Evolutionary conservation across 352 stramenopile genomes (phyloP).

Genomic region (Aphanomyces invadans): DNA sequence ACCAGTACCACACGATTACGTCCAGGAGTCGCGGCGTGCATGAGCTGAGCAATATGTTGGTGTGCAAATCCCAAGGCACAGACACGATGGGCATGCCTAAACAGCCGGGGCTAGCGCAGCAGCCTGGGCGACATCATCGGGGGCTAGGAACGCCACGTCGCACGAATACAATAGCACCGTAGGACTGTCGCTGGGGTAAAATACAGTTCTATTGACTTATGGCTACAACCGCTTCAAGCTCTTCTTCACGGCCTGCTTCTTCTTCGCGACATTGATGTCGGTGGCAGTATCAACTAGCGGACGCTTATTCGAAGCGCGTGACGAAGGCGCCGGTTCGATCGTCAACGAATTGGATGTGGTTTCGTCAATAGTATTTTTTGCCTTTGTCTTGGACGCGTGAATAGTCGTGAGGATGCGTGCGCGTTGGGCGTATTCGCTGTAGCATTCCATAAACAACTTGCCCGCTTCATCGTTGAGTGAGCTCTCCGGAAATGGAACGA

Average conservation of each 20-base stretch:
- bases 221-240: conserved; percentile 56
- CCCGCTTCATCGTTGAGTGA: conserved; percentile 98
- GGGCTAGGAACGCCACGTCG: background rate
- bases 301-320: background rate
- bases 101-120: background rate
- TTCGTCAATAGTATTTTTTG: conserved; percentile 20
- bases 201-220: background rate
- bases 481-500: conserved; percentile 98
- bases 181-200: too few relatives aligned
- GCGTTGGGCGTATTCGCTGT: conserved; percentile 93
- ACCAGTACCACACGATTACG: conserved; percentile 35
- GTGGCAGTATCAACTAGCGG: background rate
- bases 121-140: background rate
- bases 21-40: conserved; percentile 37
- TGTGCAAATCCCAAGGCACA: conserved; percentile 41
- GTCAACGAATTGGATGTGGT: background rate
- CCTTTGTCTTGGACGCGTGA: conserved; percentile 59
- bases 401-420: conserved; percentile 87
- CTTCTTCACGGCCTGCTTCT: conserved; percentile 64
- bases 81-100: background rate
- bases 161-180: background rate
- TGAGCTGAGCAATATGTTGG: conserved; percentile 59
- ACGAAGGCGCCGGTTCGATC: background rate
- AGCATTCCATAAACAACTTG: conserved; percentile 98
- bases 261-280: conserved; percentile 32